These are phyloP conservation scores for Breynia disticha DNA, from an alignment of 441 rosid genomes.

Conservation along the genomic window DNA sequence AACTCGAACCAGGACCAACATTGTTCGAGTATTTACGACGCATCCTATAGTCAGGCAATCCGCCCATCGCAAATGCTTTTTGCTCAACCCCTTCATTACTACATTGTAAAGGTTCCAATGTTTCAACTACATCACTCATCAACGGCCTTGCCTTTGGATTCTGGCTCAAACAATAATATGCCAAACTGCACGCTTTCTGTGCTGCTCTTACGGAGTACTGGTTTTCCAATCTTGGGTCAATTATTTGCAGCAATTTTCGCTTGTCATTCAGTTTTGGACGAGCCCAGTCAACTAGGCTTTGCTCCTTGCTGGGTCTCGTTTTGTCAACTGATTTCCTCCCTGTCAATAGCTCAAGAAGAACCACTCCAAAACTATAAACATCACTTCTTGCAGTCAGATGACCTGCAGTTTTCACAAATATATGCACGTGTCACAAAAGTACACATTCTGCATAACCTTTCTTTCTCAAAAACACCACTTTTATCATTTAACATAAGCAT, in stretches of 20 bases:
- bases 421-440: slow-evolving; percentile 8
- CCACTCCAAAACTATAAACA: slow-evolving; percentile 95
- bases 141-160: slow-evolving; percentile 96
- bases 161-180: slow-evolving; percentile 87
- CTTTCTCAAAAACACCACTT: too few relatives aligned
- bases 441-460: background rate
- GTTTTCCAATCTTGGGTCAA: slow-evolving; percentile 80
- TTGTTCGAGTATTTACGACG: slow-evolving; percentile 53
- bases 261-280: slow-evolving; percentile 90
- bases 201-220: slow-evolving; percentile 92
- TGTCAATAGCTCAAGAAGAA: slow-evolving; percentile 84
- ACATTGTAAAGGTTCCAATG: slow-evolving; percentile 80
- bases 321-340: slow-evolving; percentile 98
- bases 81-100: slow-evolving; percentile 33
- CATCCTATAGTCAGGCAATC: slow-evolving; percentile 52
- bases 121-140: slow-evolving; percentile 95
- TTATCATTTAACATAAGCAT: too few relatives aligned
- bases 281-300: slow-evolving; percentile 98
- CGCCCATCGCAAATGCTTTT: slow-evolving; percentile 65
- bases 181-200: slow-evolving; percentile 91
- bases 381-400: slow-evolving; percentile 94
- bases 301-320: slow-evolving; percentile 93
- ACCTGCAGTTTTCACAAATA: slow-evolving; percentile 46
- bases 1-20: slow-evolving; percentile 69
- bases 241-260: slow-evolving; percentile 76